Conservation (phyloP, 2,329 filamentous ascomycete genomes). For the Periconia digitata region DNA sequence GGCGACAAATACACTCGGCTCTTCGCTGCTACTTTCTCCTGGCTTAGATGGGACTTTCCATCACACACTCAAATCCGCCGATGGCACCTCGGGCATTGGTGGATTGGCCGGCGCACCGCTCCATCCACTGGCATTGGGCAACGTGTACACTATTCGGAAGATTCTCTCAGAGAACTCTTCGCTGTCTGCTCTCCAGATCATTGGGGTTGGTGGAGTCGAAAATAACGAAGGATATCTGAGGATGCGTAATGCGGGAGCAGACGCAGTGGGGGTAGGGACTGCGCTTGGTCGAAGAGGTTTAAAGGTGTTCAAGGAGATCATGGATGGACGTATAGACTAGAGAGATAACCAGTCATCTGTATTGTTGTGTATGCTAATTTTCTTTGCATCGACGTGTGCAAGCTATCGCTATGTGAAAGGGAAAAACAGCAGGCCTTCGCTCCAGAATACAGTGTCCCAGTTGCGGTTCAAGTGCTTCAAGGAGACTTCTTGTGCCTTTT, state of each 20-base stretch:
- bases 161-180: slow-evolving; percentile 56
- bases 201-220: slow-evolving; percentile 73
- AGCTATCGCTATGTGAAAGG: too few species aligned
- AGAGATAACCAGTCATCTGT: neutral
- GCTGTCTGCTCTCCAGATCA: slow-evolving; percentile 61
- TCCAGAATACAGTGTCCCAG: too few species aligned
- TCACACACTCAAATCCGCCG: slow-evolving; percentile 54
- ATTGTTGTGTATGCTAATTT: too few species aligned
- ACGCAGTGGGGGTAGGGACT: slow-evolving; percentile 66
- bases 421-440: too few species aligned
- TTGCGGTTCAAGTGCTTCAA: neutral
- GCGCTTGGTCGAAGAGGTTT: slow-evolving; percentile 67
- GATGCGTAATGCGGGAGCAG: slow-evolving; percentile 66
- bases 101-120: slow-evolving; percentile 72
- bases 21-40: slow-evolving; percentile 60
- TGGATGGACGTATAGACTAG: neutral
- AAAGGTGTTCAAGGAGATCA: slow-evolving; percentile 63
- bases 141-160: slow-evolving; percentile 67
- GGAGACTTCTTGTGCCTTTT: neutral
- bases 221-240: slow-evolving; percentile 64
- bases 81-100: slow-evolving; percentile 59
- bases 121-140: slow-evolving; percentile 74
- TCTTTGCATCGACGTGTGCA: too few species aligned
- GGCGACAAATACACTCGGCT: slow-evolving; percentile 73
- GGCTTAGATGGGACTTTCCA: slow-evolving; percentile 21